These are phyloP conservation scores for Camellia granthamiana DNA, from an alignment of 148 eudicot genomes.

Conservation along the genomic window DNA sequence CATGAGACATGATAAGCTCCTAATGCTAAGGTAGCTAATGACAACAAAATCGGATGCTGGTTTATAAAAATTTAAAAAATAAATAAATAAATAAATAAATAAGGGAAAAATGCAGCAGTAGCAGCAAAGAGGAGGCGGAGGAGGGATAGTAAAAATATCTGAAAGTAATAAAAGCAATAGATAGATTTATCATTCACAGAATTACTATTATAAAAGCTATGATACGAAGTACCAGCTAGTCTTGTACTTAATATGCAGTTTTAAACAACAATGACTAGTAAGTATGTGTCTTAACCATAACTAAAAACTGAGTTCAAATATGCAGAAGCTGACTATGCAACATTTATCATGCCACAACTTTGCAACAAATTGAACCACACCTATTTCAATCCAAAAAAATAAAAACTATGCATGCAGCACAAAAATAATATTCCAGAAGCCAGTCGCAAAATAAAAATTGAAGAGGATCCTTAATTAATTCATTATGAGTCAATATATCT, in stretches of 20 bases:
- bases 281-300: background rate
- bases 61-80: background rate
- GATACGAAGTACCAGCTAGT: background rate
- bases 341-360: background rate
- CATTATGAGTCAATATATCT: background rate
- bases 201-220: background rate
- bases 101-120: background rate
- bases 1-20: background rate
- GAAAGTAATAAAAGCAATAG: background rate
- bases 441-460: background rate
- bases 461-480: background rate
- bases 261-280: background rate
- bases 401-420: background rate
- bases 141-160: background rate
- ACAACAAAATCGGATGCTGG: background rate
- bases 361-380: background rate
- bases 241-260: background rate
- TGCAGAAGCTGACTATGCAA: background rate
- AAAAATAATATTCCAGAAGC: background rate
- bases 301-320: background rate
- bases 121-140: background rate
- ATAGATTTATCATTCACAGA: background rate
- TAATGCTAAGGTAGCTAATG: background rate
- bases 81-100: background rate
- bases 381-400: background rate